Percentiles rank a stretch among this genome's conserved stretches.
Conservation (phyloP, 495 filamentous ascomycete genomes). For the Hypoxylon lienhwacheense region DNA sequence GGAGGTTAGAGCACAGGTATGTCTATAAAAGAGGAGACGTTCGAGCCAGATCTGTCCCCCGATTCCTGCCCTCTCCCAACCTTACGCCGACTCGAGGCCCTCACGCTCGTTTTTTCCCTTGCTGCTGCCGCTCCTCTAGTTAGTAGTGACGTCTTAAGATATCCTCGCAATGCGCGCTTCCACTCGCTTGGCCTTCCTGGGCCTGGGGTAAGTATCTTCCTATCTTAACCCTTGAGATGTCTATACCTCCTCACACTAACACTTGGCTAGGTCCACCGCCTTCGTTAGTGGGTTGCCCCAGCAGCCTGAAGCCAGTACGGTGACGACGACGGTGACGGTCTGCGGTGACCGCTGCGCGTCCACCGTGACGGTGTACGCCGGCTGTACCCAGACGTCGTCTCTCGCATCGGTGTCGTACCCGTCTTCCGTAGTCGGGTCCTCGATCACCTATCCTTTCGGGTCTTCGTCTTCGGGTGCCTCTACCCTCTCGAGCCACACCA, state of each 20-base stretch:
- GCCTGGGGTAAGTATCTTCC: constrained; percentile 25
- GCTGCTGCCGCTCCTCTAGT: too few species aligned
- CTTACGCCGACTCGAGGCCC: constrained; percentile 13
- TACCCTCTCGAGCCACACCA: constrained; percentile 2
- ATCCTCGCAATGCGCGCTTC: constrained; percentile 23
- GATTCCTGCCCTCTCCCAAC: not conserved
- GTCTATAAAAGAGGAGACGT: constrained; percentile 23
- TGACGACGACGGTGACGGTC: constrained; percentile 33
- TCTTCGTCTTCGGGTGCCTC: constrained; percentile 3
- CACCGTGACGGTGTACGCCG: constrained; percentile 33
- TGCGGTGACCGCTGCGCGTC: constrained; percentile 32
- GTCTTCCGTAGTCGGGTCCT: constrained; percentile 16
- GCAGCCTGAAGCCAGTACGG: constrained; percentile 23
- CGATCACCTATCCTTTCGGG: constrained; percentile 6
- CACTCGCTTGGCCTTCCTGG: constrained; percentile 29
- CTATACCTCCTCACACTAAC: constrained; percentile 14
- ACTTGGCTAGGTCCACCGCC: constrained; percentile 14
- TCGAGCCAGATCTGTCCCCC: not conserved
- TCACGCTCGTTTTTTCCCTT: constrained; percentile 30
- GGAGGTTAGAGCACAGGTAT: not conserved
- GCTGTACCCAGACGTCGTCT: constrained; percentile 18
- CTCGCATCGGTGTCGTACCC: constrained; percentile 12
- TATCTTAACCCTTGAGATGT: not conserved
- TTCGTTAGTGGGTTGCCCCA: constrained; percentile 22
- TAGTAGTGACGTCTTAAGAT: constrained; percentile 7